A percentile compares a stretch with the other conserved stretches of the same genome.
These are phyloP conservation scores for Dryas alaskensis DNA, from an alignment of 306 rosid genomes.

Conservation along the genomic window DNA sequence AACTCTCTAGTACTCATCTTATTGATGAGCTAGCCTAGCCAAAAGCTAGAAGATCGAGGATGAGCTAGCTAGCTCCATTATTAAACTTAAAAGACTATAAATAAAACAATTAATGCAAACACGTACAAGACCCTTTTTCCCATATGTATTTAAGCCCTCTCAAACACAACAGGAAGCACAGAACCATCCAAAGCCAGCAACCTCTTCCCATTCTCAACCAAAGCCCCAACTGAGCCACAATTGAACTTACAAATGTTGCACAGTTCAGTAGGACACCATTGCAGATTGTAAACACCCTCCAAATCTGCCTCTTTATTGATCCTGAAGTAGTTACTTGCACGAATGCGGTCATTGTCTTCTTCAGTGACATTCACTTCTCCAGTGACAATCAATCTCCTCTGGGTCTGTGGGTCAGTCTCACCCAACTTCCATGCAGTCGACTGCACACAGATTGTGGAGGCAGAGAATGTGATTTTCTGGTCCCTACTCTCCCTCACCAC, in stretches of 20 bases:
- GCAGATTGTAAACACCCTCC: constrained; percentile 31
- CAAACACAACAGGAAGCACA: constrained; percentile 35
- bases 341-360: not conserved
- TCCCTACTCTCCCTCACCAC: constrained; percentile 35
- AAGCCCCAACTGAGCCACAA: constrained; percentile 39
- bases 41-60: too few species aligned
- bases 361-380: constrained; percentile 27
- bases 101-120: too few species aligned
- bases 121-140: too few species aligned
- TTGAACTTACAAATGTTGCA: constrained; percentile 41
- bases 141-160: constrained; percentile 7
- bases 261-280: constrained; percentile 54
- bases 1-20: too few species aligned
- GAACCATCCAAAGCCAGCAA: constrained; percentile 52
- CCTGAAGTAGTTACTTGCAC: constrained; percentile 26
- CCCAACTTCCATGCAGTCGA: constrained; percentile 46
- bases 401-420: not conserved
- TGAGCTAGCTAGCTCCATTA: too few species aligned
- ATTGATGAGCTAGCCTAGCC: too few species aligned
- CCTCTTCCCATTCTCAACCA: constrained; percentile 47
- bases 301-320: not conserved
- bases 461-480: constrained; percentile 38
- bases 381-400: constrained; percentile 42
- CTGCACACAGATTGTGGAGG: constrained; percentile 20
- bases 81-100: too few species aligned